Conservation (phyloP, 2,329 filamentous ascomycete species). For the Botrytis aclada region DNA sequence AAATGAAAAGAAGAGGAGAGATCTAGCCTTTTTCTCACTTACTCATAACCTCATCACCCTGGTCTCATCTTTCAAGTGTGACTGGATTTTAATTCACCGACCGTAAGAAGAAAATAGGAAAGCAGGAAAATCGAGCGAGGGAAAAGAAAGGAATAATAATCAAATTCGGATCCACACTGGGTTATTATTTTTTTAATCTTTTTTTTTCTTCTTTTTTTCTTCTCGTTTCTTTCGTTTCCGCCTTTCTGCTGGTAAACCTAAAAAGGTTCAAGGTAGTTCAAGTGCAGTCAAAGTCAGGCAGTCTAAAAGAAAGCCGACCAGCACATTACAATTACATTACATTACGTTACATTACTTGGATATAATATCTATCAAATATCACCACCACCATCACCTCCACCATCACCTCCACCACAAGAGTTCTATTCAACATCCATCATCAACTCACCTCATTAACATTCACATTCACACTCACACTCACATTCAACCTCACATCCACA, state of each 20-base stretch:
- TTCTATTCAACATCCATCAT: background rate
- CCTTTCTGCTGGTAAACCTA: constrained; percentile 5
- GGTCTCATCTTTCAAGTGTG: no score
- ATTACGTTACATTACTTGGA: background rate
- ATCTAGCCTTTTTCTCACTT: constrained; percentile 3
- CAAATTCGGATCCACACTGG: background rate
- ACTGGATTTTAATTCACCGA: constrained; percentile 16
- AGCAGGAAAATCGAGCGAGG: background rate
- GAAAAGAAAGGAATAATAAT: background rate
- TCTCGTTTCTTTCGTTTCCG: background rate
- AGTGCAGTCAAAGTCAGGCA: background rate
- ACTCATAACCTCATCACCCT: background rate
- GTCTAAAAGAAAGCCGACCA: constrained; percentile 4
- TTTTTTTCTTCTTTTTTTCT: background rate
- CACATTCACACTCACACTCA: background rate
- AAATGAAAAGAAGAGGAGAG: background rate
- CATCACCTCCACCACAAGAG: background rate
- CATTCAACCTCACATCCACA: background rate
- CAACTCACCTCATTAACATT: no score
- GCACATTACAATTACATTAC: background rate
- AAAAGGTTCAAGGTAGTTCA: background rate
- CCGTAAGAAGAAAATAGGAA: background rate
- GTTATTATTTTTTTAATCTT: background rate
- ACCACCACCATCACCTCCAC: background rate
- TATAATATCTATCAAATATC: background rate